Evolutionary conservation across 2,329 filamentous ascomycete genomes (phyloP).

Genomic region (Didymella keratinophila): DNA sequence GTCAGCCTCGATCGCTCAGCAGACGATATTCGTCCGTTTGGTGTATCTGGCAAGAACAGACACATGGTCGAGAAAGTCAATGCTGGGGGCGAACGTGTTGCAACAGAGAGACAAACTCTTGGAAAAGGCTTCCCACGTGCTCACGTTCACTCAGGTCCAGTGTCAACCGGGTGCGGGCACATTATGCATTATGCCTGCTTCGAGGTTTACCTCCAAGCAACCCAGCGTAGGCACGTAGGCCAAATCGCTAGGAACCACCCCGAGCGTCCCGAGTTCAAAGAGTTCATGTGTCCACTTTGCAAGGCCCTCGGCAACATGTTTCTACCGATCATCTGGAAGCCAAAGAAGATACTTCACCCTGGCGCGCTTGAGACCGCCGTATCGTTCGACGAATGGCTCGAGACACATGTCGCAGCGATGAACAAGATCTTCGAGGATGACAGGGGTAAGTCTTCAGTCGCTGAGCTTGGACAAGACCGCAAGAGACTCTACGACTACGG

Average conservation of each 20-base stretch:
- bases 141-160: constrained; percentile 73
- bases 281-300: constrained; percentile 96
- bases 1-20: constrained; percentile 84
- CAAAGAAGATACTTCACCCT: constrained; percentile 83
- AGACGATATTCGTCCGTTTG: constrained; percentile 85
- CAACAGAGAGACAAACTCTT: constrained; percentile 79
- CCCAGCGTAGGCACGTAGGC: constrained; percentile 81
- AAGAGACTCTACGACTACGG: constrained; percentile 62
- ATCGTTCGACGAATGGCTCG: constrained; percentile 74
- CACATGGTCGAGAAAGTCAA: constrained; percentile 78
- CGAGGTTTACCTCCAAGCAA: constrained; percentile 87
- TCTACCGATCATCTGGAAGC: constrained; percentile 93
- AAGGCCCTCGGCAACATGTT: constrained; percentile 97
- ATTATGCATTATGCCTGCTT: constrained; percentile 99
- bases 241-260: constrained; percentile 96
- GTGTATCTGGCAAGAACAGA: constrained; percentile 86
- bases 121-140: constrained; percentile 85
- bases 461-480: constrained; percentile 50
- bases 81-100: constrained; percentile 72
- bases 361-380: constrained; percentile 68
- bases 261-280: constrained; percentile 77
- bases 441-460: constrained; percentile 32
- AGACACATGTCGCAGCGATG: constrained; percentile 62
- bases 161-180: constrained; percentile 92
- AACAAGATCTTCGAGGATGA: constrained; percentile 55